Evolutionary conservation across 306 rosid genomes (phyloP).

Genomic region (Cucumis sativus): DNA sequence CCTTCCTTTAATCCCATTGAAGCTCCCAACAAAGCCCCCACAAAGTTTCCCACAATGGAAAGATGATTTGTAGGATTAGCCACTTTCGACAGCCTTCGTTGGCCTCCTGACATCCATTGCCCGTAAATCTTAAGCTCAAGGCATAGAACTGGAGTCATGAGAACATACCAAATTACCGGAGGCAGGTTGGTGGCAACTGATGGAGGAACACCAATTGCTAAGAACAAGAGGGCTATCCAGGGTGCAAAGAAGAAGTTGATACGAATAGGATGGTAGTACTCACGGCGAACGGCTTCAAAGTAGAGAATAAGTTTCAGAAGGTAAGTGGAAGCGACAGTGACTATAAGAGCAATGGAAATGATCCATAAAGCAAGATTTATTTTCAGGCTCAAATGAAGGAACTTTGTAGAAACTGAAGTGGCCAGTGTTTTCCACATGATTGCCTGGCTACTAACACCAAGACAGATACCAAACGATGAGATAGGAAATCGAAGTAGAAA

Average conservation of each 20-base stretch:
- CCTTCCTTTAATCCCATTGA: conserved; percentile 86
- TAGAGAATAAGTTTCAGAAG: conserved; percentile 45
- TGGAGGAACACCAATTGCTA: conserved; percentile 65
- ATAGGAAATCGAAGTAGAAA: conserved; percentile 70
- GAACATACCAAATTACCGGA: conserved; percentile 57
- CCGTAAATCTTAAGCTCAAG: conserved; percentile 91
- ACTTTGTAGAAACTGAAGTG: conserved; percentile 42
- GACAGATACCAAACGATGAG: conserved; percentile 73
- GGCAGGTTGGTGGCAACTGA: conserved; percentile 34
- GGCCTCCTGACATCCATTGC: conserved; percentile 98
- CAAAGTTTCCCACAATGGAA: conserved; percentile 77
- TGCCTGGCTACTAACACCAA: conserved; percentile 88
- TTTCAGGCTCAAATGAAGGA: conserved; percentile 50
- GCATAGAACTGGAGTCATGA: conserved; percentile 59
- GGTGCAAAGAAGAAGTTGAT: conserved; percentile 88
- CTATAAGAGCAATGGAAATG: conserved; percentile 38
- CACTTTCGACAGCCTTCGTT: conserved; percentile 71
- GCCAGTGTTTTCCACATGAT: conserved; percentile 76
- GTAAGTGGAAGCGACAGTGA: conserved; percentile 27
- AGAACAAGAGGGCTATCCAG: conserved; percentile 70
- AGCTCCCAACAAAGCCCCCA: conserved; percentile 78
- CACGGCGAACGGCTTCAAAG: conserved; percentile 90
- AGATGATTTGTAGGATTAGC: conserved; percentile 85
- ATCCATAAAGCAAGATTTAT: conserved; percentile 52
- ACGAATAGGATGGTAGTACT: conserved; percentile 80